These are phyloP conservation scores for Botryotinia calthae DNA, from an alignment of 2,329 filamentous ascomycete species.

Conservation along the genomic window DNA sequence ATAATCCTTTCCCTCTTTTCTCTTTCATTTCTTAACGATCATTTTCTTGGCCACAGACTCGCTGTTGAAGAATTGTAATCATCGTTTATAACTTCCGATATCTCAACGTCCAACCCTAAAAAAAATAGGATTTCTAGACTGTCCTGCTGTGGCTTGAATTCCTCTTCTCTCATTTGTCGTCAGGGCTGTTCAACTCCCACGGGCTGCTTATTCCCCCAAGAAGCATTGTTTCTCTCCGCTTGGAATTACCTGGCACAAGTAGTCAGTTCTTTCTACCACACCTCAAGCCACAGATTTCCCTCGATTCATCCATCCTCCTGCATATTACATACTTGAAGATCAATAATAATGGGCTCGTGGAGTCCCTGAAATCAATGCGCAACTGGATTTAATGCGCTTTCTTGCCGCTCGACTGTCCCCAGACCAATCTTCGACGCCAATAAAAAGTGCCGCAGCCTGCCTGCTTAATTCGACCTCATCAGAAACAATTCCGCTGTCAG, in stretches of 20 bases:
- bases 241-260: conserved; percentile 31
- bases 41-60: conserved; percentile 9
- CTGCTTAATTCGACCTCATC: conserved; percentile 13
- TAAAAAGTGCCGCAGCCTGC: conserved; percentile 20
- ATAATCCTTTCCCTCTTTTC: conserved; percentile 5
- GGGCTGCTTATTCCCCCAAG: conserved; percentile 31
- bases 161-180: conserved; percentile 32
- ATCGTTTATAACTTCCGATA: conserved; percentile 21
- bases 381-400: conserved; percentile 12
- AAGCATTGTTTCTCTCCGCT: conserved; percentile 30
- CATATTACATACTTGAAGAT: conserved; percentile 26
- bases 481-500: conserved; percentile 4
- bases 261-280: conserved; percentile 27
- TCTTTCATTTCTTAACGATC: background rate
- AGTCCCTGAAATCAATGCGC: conserved; percentile 25
- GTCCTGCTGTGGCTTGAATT: conserved; percentile 33
- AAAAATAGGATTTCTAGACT: conserved; percentile 23
- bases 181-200: conserved; percentile 31
- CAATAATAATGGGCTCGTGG: conserved; percentile 29
- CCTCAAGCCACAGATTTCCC: conserved; percentile 33
- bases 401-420: conserved; percentile 17
- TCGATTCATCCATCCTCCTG: conserved; percentile 27
- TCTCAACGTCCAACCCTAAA: conserved; percentile 24
- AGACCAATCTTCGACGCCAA: conserved; percentile 15
- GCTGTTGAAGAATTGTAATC: conserved; percentile 17